Percentiles rank a stretch among this genome's conserved stretches.
Conservation (phyloP, 2,329 filamentous ascomycete species). For the Phaeosphaeriaceae sp. region DNA sequence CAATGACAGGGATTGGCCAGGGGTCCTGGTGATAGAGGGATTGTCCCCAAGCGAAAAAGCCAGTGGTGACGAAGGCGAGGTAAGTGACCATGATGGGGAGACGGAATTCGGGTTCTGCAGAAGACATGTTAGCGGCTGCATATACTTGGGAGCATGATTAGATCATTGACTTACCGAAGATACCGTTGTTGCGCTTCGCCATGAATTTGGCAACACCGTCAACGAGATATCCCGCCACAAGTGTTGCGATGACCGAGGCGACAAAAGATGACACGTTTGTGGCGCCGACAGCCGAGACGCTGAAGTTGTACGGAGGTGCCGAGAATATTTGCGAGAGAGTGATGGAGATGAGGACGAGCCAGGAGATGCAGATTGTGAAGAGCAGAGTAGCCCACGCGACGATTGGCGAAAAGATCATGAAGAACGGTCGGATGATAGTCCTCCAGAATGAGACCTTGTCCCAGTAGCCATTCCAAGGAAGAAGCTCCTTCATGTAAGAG, state of each 20-base stretch:
- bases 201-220: slow-evolving; percentile 32
- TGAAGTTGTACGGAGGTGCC: slow-evolving; percentile 33
- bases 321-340: slow-evolving; percentile 36
- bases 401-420: slow-evolving; percentile 22
- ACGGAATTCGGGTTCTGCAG: slow-evolving; percentile 33
- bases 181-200: slow-evolving; percentile 29
- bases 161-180: slow-evolving; percentile 22
- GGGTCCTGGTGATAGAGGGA: slow-evolving; percentile 23
- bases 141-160: neutral
- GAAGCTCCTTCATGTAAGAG: slow-evolving; percentile 16
- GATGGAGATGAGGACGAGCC: slow-evolving; percentile 34
- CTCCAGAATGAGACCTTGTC: slow-evolving; percentile 29
- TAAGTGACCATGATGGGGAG: slow-evolving; percentile 32
- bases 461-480: slow-evolving; percentile 28
- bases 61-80: slow-evolving; percentile 25
- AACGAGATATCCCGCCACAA: slow-evolving; percentile 24
- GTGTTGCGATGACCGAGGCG: slow-evolving; percentile 23
- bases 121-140: neutral
- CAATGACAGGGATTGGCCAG: slow-evolving; percentile 34
- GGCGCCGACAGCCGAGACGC: slow-evolving; percentile 27
- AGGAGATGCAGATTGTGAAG: slow-evolving; percentile 36
- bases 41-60: slow-evolving; percentile 36
- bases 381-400: slow-evolving; percentile 33
- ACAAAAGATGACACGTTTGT: slow-evolving; percentile 34
- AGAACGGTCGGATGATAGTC: slow-evolving; percentile 27